Percentiles rank a stretch among this genome's conserved stretches.
These are phyloP conservation scores for Cantharellus cinnabarinus DNA, from an alignment of 768 basidiomycete genomes.

Conservation along the genomic window DNA sequence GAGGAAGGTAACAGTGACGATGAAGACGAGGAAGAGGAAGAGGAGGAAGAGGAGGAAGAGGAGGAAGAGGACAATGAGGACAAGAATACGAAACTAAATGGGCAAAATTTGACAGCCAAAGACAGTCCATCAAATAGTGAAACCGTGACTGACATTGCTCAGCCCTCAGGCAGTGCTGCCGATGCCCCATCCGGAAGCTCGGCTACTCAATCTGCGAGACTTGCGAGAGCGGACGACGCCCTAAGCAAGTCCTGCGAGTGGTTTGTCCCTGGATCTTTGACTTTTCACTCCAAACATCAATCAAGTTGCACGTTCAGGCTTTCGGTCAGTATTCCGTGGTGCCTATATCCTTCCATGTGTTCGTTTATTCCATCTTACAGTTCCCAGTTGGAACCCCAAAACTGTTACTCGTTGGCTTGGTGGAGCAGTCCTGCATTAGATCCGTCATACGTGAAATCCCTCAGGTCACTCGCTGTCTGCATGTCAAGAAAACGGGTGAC, in stretches of 20 bases:
- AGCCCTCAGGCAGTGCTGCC: conserved; percentile 23
- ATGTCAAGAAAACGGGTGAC: conserved; percentile 30
- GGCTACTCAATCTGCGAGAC: too few relatives aligned
- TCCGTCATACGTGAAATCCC: conserved; percentile 81
- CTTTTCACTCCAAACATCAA: conserved; percentile 13
- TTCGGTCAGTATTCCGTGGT: conserved; percentile 33
- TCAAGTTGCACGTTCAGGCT: conserved; percentile 58
- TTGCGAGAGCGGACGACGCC: too few relatives aligned
- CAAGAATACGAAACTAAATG: too few relatives aligned
- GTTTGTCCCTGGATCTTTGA: conserved; percentile 12
- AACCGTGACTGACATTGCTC: conserved; percentile 7
- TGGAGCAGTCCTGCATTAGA: conserved; percentile 68
- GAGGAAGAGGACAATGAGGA: conserved; percentile 52
- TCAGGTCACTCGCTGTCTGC: conserved; percentile 75
- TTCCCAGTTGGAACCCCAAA: conserved; percentile 80
- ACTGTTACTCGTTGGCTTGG: conserved; percentile 77
- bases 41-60: conserved; percentile 53
- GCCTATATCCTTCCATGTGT: neutral
- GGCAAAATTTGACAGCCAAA: too few relatives aligned
- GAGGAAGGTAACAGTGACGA: conserved; percentile 15
- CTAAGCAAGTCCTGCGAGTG: neutral
- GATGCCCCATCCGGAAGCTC: too few relatives aligned
- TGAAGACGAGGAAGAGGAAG: conserved; percentile 67
- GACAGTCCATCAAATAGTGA: too few relatives aligned
- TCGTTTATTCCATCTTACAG: conserved; percentile 22